Conservation (phyloP, 2,329 filamentous ascomycete species). For the Trichoderma guizhouense region DNA sequence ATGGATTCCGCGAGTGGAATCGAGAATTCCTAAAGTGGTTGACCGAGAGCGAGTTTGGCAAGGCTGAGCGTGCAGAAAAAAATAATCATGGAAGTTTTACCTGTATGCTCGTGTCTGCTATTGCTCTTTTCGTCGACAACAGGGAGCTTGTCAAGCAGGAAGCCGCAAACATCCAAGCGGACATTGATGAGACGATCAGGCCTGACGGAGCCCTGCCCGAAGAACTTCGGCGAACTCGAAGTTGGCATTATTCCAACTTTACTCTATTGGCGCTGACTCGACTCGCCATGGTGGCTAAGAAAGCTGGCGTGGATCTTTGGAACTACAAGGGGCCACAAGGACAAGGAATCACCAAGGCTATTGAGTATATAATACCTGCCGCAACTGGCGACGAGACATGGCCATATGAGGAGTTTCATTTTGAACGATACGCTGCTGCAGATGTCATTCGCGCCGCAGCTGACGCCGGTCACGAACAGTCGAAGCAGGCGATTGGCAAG, state of each 20-base stretch:
- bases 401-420: not conserved
- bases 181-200: not conserved
- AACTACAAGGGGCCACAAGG: conserved; percentile 1
- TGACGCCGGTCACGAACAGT: not conserved
- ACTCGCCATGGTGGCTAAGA: conserved; percentile 12
- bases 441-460: conserved; percentile 14
- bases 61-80: conserved; percentile 1
- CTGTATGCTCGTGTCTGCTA: conserved; percentile 10
- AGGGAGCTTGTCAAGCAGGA: not conserved
- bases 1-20: conserved; percentile 12
- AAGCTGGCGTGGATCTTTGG: conserved; percentile 10
- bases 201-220: conserved; percentile 5
- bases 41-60: conserved; percentile 15
- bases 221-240: conserved; percentile 14
- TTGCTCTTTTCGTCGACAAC: conserved; percentile 10
- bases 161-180: not conserved
- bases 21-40: conserved; percentile 3
- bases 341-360: conserved; percentile 6
- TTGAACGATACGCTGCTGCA: conserved; percentile 6
- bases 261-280: conserved; percentile 7
- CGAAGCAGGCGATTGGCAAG: not conserved
- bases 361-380: conserved; percentile 13
- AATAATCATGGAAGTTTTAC: conserved; percentile 15
- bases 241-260: conserved; percentile 17
- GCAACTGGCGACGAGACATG: not conserved